A percentile compares a stretch with the other conserved stretches of the same genome.
Conservation (phyloP, 345 rosid species). For the Pugionium cornutum region DNA sequence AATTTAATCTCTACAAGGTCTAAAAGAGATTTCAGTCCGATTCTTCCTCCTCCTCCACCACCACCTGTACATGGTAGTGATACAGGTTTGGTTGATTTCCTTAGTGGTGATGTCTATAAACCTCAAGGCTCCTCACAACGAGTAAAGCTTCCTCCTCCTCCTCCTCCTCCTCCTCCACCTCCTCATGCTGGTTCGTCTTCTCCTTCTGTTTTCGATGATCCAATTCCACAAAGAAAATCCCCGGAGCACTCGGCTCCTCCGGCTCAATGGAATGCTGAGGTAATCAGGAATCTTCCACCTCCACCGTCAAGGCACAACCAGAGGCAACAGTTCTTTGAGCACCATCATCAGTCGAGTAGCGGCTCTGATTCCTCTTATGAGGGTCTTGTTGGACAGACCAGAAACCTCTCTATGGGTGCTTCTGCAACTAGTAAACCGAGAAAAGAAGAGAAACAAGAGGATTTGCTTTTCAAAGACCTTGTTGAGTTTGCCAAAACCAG, state of each 20-base stretch:
- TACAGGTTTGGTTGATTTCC: slow-evolving; percentile 57
- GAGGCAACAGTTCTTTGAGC: slow-evolving; percentile 76
- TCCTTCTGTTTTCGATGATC: slow-evolving; percentile 28
- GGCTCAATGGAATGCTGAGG: slow-evolving; percentile 65
- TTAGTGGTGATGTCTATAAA: slow-evolving; percentile 83
- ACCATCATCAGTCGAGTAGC: slow-evolving; percentile 47
- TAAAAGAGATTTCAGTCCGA: slow-evolving; percentile 55
- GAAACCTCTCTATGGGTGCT: slow-evolving; percentile 52
- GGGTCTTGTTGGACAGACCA: slow-evolving; percentile 61
- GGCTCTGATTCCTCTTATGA: slow-evolving; percentile 61
- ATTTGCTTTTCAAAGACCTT: slow-evolving; percentile 79
- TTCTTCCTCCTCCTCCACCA: slow-evolving; percentile 88
- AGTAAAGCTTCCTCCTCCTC: slow-evolving; percentile 32
- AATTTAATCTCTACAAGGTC: slow-evolving; percentile 47
- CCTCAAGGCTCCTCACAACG: slow-evolving; percentile 48
- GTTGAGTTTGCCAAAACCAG: slow-evolving; percentile 89
- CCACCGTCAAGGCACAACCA: slow-evolving; percentile 80
- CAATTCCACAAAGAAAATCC: slow-evolving; percentile 26
- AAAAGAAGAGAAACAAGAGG: slow-evolving; percentile 68
- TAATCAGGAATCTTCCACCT: slow-evolving; percentile 60
- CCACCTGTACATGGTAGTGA: slow-evolving; percentile 51
- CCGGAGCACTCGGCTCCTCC: slow-evolving; percentile 54
- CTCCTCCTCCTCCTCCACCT: neutral
- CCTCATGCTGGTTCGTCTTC: slow-evolving; percentile 16
- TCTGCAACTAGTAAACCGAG: slow-evolving; percentile 34